phyloP scores from a whole-genome alignment of 1,284 basidiomycete genomes.

The Ganoderma resinaceum region DNA sequence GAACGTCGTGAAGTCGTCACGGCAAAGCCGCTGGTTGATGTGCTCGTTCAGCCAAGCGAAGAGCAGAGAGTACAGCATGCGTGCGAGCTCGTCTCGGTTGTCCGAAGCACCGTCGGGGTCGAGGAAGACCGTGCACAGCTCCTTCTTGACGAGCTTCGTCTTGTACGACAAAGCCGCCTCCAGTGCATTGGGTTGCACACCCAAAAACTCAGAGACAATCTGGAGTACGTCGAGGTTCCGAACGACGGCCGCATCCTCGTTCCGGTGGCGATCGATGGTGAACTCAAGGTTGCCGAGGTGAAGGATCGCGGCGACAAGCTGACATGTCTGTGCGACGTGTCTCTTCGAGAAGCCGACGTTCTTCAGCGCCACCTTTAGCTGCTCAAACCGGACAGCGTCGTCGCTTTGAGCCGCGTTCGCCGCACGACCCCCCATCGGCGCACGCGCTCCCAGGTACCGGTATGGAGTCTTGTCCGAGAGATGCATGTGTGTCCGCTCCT shows the following conservation, averaged over 20 bases:
- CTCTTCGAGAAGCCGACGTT: constrained; percentile 92
- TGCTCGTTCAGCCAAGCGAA: constrained; percentile 98
- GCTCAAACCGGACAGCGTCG: constrained; percentile 85
- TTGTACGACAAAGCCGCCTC: constrained; percentile 92
- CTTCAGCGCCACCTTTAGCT: constrained; percentile 94
- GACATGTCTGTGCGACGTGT: constrained; percentile 93
- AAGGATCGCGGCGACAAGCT: constrained; percentile 93
- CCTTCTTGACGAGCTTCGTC: constrained; percentile 92
- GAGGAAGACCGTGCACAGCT: constrained; percentile 95
- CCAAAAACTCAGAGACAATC: constrained; percentile 91
- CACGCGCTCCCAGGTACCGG: constrained; percentile 83
- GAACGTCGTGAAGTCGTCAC: constrained; percentile 90
- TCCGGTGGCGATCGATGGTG: constrained; percentile 79
- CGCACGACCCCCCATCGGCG: constrained; percentile 41
- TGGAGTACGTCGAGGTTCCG: constrained; percentile 82
- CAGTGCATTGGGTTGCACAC: constrained; percentile 77
- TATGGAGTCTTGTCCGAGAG: constrained; percentile 82
- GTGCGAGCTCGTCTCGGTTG: constrained; percentile 93
- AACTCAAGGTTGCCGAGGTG: constrained; percentile 98
- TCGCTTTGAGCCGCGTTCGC: constrained; percentile 60
- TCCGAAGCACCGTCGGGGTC: constrained; percentile 93
- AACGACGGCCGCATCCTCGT: constrained; percentile 90
- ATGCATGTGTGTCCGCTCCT: constrained; percentile 89
- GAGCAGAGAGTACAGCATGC: constrained; percentile 92
- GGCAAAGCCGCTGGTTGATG: constrained; percentile 93